Base-by-base conservation (phyloP, 371 early-diverging fungal species). In the Mortierella polycephala region DNA sequence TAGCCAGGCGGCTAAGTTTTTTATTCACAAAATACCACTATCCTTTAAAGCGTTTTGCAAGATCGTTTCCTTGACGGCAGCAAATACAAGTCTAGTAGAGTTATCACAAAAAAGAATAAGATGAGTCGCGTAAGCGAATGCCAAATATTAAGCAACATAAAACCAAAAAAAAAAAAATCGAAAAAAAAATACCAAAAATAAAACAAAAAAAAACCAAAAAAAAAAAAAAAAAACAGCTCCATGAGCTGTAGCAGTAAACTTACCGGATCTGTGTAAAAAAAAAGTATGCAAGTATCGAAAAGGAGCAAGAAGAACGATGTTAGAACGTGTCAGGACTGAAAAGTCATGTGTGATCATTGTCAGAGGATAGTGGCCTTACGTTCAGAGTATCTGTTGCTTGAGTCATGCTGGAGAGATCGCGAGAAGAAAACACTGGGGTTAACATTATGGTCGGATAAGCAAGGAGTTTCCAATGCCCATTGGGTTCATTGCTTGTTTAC, bases 351-450 rank as follows among this genome's bases (percentile, higher is more conserved):
- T 30, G 30, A 30, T 30, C 4, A 30, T 30, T 4, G 4, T 30
- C 30, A 30, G 4, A 30, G 4, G 30, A 30, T 30, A 4, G 30
- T 30, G 30, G 4, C 30, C 51, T 85, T 85, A 94, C 92, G 83
- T 94, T 93, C 57, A 87, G 81, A 18, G 94, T 93, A 64, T 92
- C 90, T 1, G 93, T 94, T 42, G 93, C 94, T 72, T 92, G 90
- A 42, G 94, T 94, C 62, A 92, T 81, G 81, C 92, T 92, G 60
- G 42, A 44, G 62, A 5, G 42, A 20, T 23, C 63, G 20, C 39
- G 44, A 42, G 18, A 44, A 59, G 37, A 53, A 53, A n/a, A 4
- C 30, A 30, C 4, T 30, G 30, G 30, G 30, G 4, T 30, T 30
- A 30, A 4, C 4, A 30, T 30, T 4, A 30, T 30, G 4, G 4